Evolutionary conservation across 2,329 filamentous ascomycete species (phyloP).

Genomic region (Aureobasidium sp.): DNA sequence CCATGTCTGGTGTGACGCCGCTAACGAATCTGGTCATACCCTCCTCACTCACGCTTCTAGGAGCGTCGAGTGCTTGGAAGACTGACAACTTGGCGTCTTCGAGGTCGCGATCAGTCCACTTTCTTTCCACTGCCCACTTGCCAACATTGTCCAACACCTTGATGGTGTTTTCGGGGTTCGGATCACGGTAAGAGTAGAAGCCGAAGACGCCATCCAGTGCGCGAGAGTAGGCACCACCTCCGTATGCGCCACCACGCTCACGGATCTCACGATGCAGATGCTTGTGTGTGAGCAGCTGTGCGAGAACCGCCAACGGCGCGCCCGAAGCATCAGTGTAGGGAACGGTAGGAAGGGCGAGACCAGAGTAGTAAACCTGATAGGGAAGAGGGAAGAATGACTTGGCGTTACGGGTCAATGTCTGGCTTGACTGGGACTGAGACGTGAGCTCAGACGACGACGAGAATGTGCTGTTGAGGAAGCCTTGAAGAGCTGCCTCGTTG

Average conservation of each 20-base stretch:
- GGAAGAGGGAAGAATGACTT: constrained; percentile 90
- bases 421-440: constrained; percentile 2
- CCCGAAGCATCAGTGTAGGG: constrained; percentile 69
- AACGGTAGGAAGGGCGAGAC: constrained; percentile 69
- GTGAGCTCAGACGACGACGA: background rate
- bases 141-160: constrained; percentile 77
- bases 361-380: constrained; percentile 95
- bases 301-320: constrained; percentile 76
- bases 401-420: constrained; percentile 27
- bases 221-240: constrained; percentile 76
- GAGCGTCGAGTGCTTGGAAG: constrained; percentile 87
- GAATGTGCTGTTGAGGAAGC: constrained; percentile 48
- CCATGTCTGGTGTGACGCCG: constrained; percentile 81
- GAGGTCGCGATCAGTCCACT: constrained; percentile 75
- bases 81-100: constrained; percentile 94
- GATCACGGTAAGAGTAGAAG: constrained; percentile 94
- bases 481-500: constrained; percentile 63
- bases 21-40: constrained; percentile 79
- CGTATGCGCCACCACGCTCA: constrained; percentile 94
- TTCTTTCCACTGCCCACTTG: constrained; percentile 68
- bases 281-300: constrained; percentile 90
- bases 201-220: constrained; percentile 78
- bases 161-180: constrained; percentile 83
- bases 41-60: constrained; percentile 75
- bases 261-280: constrained; percentile 95